Conservation (phyloP, 768 basidiomycete species). For the Tricholoma bakamatsutake region DNA sequence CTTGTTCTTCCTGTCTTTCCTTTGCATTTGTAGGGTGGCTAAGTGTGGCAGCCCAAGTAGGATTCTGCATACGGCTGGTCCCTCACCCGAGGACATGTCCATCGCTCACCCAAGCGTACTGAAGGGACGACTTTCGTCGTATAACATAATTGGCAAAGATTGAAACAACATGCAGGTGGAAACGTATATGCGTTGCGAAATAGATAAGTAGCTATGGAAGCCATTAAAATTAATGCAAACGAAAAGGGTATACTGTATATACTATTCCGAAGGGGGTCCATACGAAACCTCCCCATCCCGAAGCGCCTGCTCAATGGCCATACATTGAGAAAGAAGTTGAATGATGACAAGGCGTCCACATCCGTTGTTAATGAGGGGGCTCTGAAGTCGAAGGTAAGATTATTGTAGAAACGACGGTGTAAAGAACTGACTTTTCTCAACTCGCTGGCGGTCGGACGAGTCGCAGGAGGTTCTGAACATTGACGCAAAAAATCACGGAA, state of each 20-base stretch:
- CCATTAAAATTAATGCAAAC: slow-evolving; percentile 16
- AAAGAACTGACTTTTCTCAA: slow-evolving; percentile 48
- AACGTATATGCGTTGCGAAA: slow-evolving; percentile 4
- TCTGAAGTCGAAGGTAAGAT: slow-evolving; percentile 29
- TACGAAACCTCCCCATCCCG: slow-evolving; percentile 20
- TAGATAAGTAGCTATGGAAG: slow-evolving; percentile 17
- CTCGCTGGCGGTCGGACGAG: slow-evolving; percentile 51
- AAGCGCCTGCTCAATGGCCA: slow-evolving; percentile 52
- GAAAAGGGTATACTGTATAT: slow-evolving; percentile 1
- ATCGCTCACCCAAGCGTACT: slow-evolving; percentile 19
- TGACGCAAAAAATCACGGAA: slow-evolving; percentile 69
- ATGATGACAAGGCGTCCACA: slow-evolving; percentile 65
- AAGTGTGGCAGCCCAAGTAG: too few species aligned
- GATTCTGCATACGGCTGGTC: too few species aligned
- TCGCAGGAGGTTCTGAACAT: slow-evolving; percentile 56
- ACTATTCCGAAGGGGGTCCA: slow-evolving; percentile 14
- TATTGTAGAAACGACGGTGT: slow-evolving; percentile 1
- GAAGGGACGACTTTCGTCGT: slow-evolving; percentile 31
- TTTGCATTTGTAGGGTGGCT: too few species aligned
- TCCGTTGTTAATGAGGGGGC: slow-evolving; percentile 59
- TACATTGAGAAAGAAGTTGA: slow-evolving; percentile 62
- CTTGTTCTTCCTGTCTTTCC: too few species aligned
- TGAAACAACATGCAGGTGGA: slow-evolving; percentile 60
- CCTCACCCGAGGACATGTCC: too few species aligned
- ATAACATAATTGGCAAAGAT: slow-evolving; percentile 27